Evolutionary conservation across 768 basidiomycete species (phyloP), one percentile per base, ranked within the genome.

Genomic region (Lactarius pseudohatsudake): DNA sequence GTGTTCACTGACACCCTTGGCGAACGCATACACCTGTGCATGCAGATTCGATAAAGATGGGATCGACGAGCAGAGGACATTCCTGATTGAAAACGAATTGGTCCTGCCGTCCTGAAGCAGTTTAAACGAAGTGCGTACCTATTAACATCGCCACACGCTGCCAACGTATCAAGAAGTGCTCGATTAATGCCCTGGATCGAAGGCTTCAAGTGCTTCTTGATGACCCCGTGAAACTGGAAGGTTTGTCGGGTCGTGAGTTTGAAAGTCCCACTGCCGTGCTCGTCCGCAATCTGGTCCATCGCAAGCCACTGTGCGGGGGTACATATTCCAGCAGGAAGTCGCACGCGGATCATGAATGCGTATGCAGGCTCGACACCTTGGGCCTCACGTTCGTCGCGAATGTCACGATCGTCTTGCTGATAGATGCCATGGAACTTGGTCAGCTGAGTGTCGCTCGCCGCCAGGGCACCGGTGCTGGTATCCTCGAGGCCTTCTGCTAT

Each of bases 181-280:
- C 87, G 83, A 79, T 99, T 99, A 76, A 98, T 98, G 62, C 87
- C 93, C 79, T 97, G 96, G 69, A 99, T 98, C 20, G 95, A 92
- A 36, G 92, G 89, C 79, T 98, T 98, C 76, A 99, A 78, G 76
- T 99, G 94, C 69, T 85, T 85, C 82, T 99, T 99, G 81, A 99
- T 94, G 72, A 99, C 92, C 64, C 97, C 97, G 77, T 99, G 97
- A 84, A 97, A 98, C 79, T 99, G 97, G 89, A 98, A 99, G 11
- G 97, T 99, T 76, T 94, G 88, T 68, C 97, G 84, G 40, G 97
- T 99, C 57, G 97, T 99, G 70, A 99, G 88, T 82, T 99, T 99
- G 80, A 98, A 91, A 6, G 96, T 94, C 56, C 91, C 87, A 67
- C 86, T 91, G 7, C 94, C 97, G 76, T 95, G 93, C 76, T 94